Conservation (phyloP, 257 asterid genomes). For the Solanum clarkiae region DNA sequence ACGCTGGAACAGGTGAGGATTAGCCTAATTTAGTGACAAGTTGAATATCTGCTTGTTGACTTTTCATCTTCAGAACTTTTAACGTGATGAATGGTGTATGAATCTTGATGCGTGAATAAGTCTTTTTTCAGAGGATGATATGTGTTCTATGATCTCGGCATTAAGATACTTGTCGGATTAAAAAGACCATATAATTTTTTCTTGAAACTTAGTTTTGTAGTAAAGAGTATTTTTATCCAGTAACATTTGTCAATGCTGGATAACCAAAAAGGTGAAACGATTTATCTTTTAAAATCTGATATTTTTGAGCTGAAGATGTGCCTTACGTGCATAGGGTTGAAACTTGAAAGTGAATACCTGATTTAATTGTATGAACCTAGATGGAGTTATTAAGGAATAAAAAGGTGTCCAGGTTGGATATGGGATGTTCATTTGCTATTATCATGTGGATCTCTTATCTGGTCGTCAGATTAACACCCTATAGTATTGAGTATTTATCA, state of each 20-base stretch:
- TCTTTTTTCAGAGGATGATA: neutral
- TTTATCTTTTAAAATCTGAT: neutral
- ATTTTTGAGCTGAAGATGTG: neutral
- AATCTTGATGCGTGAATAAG: neutral
- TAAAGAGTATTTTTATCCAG: neutral
- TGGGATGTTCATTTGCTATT: neutral
- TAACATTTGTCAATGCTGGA: neutral
- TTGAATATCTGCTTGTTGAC: neutral
- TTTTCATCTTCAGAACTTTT: neutral
- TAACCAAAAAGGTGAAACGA: neutral
- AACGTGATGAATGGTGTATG: neutral
- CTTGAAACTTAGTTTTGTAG: neutral
- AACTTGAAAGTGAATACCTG: neutral
- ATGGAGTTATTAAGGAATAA: neutral
- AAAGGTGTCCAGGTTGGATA: neutral
- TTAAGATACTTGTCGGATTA: neutral
- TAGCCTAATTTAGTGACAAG: neutral
- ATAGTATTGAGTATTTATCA: neutral
- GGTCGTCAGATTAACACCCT: neutral
- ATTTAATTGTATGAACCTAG: neutral
- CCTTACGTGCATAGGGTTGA: neutral
- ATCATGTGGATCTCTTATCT: neutral
- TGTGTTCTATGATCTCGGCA: neutral
- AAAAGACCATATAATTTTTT: neutral
- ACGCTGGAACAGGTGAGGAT: conserved; percentile 57